Percentiles rank a stretch among this genome's conserved stretches.
Evolutionary conservation across 1,139 yeast genomes (phyloP).

Genomic region (Meyerozyma carpophila): DNA sequence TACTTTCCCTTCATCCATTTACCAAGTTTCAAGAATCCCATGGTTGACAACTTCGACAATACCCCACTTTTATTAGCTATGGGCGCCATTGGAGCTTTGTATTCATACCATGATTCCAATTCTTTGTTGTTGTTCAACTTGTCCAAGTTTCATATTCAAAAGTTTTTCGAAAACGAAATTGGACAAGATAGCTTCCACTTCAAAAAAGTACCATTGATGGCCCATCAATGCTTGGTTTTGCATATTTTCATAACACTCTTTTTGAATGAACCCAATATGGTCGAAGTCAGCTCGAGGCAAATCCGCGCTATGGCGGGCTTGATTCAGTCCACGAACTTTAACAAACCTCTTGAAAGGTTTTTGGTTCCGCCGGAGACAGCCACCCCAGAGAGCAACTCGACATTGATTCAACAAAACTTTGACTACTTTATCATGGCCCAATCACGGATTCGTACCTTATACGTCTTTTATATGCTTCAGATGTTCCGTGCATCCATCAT

Average conservation of each 20-base stretch:
- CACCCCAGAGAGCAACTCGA: slow-evolving; percentile 6
- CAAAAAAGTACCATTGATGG: slow-evolving; percentile 74
- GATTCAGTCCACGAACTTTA: slow-evolving; percentile 71
- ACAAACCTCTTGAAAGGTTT: slow-evolving; percentile 61
- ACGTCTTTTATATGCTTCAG: slow-evolving; percentile 68
- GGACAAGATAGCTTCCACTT: slow-evolving; percentile 46
- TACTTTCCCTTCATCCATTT: slow-evolving; percentile 83
- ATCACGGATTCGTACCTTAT: slow-evolving; percentile 80
- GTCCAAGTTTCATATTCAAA: slow-evolving; percentile 72
- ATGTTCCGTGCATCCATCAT: slow-evolving; percentile 64
- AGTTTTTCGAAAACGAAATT: slow-evolving; percentile 57
- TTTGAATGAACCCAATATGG: slow-evolving; percentile 68
- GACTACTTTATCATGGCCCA: slow-evolving; percentile 77
- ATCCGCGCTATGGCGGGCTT: slow-evolving; percentile 73
- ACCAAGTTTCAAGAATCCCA: slow-evolving; percentile 55
- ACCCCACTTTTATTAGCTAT: slow-evolving; percentile 75
- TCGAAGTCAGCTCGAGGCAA: slow-evolving; percentile 70
- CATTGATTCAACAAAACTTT: slow-evolving; percentile 45
- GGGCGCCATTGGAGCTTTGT: slow-evolving; percentile 86
- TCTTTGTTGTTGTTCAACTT: slow-evolving; percentile 74
- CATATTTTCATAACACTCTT: slow-evolving; percentile 81
- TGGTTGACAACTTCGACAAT: slow-evolving; percentile 53
- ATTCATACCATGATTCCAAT: slow-evolving; percentile 74
- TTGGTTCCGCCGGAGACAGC: slow-evolving; percentile 47
- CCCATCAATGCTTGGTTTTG: slow-evolving; percentile 79